These are phyloP conservation scores for Strobilomyces echinocephalus DNA, from an alignment of 768 basidiomycete species.

Conservation along the genomic window DNA sequence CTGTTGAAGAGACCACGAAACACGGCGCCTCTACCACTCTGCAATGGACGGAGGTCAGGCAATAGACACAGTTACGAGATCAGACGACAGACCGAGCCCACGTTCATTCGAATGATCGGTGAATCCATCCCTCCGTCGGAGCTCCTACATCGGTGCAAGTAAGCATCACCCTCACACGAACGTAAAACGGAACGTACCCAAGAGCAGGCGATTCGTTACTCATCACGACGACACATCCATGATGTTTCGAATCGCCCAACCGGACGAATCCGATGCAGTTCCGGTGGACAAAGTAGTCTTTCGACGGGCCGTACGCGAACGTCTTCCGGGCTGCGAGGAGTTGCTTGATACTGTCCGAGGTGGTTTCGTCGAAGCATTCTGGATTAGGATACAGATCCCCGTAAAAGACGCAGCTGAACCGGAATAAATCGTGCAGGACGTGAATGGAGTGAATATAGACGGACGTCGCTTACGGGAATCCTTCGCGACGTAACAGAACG, in stretches of 20 bases:
- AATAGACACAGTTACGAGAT: not conserved
- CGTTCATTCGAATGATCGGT: slow-evolving; percentile 53
- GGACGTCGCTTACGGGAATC: slow-evolving; percentile 60
- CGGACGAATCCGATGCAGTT: slow-evolving; percentile 79
- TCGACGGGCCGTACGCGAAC: slow-evolving; percentile 61
- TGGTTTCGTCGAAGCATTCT: slow-evolving; percentile 57
- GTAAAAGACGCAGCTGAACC: slow-evolving; percentile 75
- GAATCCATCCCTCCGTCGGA: slow-evolving; percentile 13
- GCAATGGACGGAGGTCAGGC: slow-evolving; percentile 12
- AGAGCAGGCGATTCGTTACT: slow-evolving; percentile 45
- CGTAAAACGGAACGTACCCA: slow-evolving; percentile 12
- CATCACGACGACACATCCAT: slow-evolving; percentile 67
- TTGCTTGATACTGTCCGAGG: slow-evolving; percentile 46
- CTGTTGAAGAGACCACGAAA: slow-evolving; percentile 48
- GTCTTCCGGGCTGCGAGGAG: slow-evolving; percentile 59
- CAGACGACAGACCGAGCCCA: slow-evolving; percentile 48
- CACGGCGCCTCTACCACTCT: slow-evolving; percentile 31
- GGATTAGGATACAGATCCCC: slow-evolving; percentile 74
- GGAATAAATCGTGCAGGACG: not conserved
- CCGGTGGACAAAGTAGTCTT: slow-evolving; percentile 53
- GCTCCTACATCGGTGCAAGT: not conserved
- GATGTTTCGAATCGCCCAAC: slow-evolving; percentile 47
- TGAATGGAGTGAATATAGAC: not conserved
- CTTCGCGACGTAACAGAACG: slow-evolving; percentile 63
- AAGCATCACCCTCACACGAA: not conserved